Percentiles rank a stretch among this genome's conserved stretches.
phyloP scores from a whole-genome alignment of 2,329 filamentous ascomycete genomes.

The Diplodia corticola region DNA sequence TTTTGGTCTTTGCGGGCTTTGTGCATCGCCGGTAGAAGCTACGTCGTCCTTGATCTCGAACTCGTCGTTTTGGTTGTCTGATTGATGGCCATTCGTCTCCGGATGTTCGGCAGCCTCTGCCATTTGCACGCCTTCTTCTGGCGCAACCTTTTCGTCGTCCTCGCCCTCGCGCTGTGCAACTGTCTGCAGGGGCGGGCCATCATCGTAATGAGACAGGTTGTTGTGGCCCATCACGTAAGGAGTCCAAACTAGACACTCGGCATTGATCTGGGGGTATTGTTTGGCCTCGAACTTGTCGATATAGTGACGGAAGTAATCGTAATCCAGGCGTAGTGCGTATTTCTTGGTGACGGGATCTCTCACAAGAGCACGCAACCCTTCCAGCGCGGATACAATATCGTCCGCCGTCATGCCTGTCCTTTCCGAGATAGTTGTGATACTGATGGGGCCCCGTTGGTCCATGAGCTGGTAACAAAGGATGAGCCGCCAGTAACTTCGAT shows the following conservation, averaged over 20 bases:
- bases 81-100: slow-evolving; percentile 11
- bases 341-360: slow-evolving; percentile 83
- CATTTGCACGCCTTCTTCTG: slow-evolving; percentile 49
- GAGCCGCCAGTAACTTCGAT: slow-evolving; percentile 95
- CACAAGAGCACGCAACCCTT: slow-evolving; percentile 85
- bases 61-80: slow-evolving; percentile 5
- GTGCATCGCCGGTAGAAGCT: background rate
- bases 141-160: slow-evolving; percentile 43
- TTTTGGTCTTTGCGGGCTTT: slow-evolving; percentile 10
- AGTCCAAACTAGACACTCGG: slow-evolving; percentile 84
- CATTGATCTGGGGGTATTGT: slow-evolving; percentile 80
- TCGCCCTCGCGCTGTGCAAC: slow-evolving; percentile 85
- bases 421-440: slow-evolving; percentile 70
- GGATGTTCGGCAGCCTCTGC: slow-evolving; percentile 23
- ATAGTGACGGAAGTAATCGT: slow-evolving; percentile 82
- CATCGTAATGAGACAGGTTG: slow-evolving; percentile 79
- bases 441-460: slow-evolving; percentile 57
- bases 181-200: slow-evolving; percentile 76
- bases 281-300: slow-evolving; percentile 88
- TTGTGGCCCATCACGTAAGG: slow-evolving; percentile 94
- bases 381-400: slow-evolving; percentile 90
- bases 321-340: slow-evolving; percentile 87
- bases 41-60: background rate
- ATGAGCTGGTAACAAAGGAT: slow-evolving; percentile 83
- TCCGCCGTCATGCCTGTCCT: slow-evolving; percentile 94